phyloP scores from a whole-genome alignment of 495 filamentous ascomycete species.

The Podospora didyma region DNA sequence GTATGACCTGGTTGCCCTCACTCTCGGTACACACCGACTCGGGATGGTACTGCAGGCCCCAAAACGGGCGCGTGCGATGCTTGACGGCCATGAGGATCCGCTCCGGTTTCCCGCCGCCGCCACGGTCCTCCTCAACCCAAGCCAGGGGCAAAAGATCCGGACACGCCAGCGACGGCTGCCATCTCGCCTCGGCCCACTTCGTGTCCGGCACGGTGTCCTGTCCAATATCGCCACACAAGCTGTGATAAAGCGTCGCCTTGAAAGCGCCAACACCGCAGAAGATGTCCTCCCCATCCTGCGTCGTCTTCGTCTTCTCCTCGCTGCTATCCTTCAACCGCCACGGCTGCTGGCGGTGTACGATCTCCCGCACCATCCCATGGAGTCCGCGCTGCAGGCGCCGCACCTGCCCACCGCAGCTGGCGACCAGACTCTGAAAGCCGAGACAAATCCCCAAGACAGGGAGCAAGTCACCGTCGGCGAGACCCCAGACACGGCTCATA shows the following conservation, averaged over 20 bases:
- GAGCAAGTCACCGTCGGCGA: conserved; percentile 52
- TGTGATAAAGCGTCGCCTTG: conserved; percentile 83
- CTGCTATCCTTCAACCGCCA: too few species aligned
- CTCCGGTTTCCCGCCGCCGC: conserved; percentile 36
- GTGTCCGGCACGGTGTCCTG: conserved; percentile 27
- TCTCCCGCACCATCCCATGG: conserved; percentile 72
- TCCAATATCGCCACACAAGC: conserved; percentile 63
- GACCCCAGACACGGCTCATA: conserved; percentile 71
- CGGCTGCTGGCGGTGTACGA: conserved; percentile 44
- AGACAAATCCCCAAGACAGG: conserved; percentile 89
- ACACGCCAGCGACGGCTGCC: conserved; percentile 19
- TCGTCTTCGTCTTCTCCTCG: neutral
- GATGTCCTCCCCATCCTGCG: conserved; percentile 26
- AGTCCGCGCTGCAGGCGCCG: conserved; percentile 60
- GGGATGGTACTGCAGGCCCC: conserved; percentile 91
- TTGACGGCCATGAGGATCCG: conserved; percentile 73
- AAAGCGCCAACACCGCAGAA: conserved; percentile 52
- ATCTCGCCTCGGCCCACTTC: conserved; percentile 32
- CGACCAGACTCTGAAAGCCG: conserved; percentile 80
- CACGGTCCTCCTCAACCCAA: conserved; percentile 55
- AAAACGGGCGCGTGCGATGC: conserved; percentile 73
- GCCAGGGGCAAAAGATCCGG: conserved; percentile 57
- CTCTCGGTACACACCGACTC: conserved; percentile 84
- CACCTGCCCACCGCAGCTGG: conserved; percentile 62
- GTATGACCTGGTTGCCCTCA: conserved; percentile 62